Percentiles rank a stretch among this genome's conserved stretches.
phyloP scores from a whole-genome alignment of 805 yeast species.

The Starmerella potacharoeniae region DNA sequence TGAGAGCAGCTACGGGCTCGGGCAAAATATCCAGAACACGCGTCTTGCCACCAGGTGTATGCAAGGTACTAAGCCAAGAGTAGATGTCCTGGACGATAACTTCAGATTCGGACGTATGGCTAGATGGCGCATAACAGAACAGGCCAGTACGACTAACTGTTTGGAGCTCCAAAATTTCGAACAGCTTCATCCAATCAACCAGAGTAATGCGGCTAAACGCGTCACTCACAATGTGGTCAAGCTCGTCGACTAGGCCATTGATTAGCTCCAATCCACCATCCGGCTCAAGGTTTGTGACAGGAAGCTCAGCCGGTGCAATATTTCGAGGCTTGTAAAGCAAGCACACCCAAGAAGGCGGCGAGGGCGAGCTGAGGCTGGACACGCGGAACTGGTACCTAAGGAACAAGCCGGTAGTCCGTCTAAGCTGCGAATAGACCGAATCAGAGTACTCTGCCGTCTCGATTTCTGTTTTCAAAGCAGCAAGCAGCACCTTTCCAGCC shows the following conservation, averaged over 20 bases:
- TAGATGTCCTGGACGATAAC: conserved; percentile 58
- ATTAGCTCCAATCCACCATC: conserved; percentile 28
- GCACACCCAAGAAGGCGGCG: conserved; percentile 4
- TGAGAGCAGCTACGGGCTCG: conserved; percentile 49
- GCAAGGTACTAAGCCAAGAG: conserved; percentile 53
- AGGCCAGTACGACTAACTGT: conserved; percentile 48
- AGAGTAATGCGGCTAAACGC: conserved; percentile 46
- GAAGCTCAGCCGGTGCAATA: conserved; percentile 6
- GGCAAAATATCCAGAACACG: conserved; percentile 48
- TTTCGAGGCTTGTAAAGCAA: background rate
- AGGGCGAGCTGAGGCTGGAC: background rate
- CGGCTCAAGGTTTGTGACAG: conserved; percentile 11
- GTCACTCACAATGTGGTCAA: conserved; percentile 51
- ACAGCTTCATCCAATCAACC: conserved; percentile 69
- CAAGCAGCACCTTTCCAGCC: conserved; percentile 14
- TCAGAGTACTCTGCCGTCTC: conserved; percentile 8
- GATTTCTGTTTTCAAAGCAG: conserved; percentile 4
- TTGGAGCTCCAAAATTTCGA: conserved; percentile 61
- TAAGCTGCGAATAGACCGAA: background rate
- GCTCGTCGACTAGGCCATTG: conserved; percentile 47
- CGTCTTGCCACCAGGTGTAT: conserved; percentile 31
- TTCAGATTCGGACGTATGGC: conserved; percentile 37
- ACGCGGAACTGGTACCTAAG: conserved; percentile 8
- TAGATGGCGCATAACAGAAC: conserved; percentile 42
- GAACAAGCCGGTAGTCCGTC: conserved; percentile 3